Evolutionary conservation across 2,329 filamentous ascomycete genomes (phyloP).

Genomic region (Colletotrichum musicola): DNA sequence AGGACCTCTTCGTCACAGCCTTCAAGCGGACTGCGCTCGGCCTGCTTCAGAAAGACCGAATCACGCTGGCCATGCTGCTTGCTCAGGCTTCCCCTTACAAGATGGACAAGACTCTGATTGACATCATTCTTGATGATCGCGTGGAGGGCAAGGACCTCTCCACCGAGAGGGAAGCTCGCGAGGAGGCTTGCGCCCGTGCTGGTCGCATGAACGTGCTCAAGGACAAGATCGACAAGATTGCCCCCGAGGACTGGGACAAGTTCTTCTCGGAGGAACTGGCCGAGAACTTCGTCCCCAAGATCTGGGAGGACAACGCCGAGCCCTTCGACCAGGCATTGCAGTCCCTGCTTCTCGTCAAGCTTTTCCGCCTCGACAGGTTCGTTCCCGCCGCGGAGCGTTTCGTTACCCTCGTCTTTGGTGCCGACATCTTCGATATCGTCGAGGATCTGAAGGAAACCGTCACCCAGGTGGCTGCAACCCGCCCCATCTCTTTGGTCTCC

Average conservation of each 20-base stretch:
- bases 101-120: slow-evolving; percentile 92
- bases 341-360: slow-evolving; percentile 90
- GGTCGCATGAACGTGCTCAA: slow-evolving; percentile 80
- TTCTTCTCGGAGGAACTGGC: slow-evolving; percentile 90
- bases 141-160: slow-evolving; percentile 84
- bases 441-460: slow-evolving; percentile 90
- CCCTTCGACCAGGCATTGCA: slow-evolving; percentile 81
- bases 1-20: slow-evolving; percentile 89
- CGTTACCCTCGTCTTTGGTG: slow-evolving; percentile 85
- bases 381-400: slow-evolving; percentile 95
- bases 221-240: slow-evolving; percentile 73
- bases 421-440: slow-evolving; percentile 83
- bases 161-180: slow-evolving; percentile 71
- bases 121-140: slow-evolving; percentile 84
- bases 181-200: slow-evolving; percentile 77
- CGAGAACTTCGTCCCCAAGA: slow-evolving; percentile 82
- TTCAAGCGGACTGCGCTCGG: slow-evolving; percentile 96
- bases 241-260: slow-evolving; percentile 77
- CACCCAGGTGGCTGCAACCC: slow-evolving; percentile 83
- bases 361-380: slow-evolving; percentile 95
- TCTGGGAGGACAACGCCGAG: slow-evolving; percentile 76
- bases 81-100: slow-evolving; percentile 96
- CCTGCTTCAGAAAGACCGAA: slow-evolving; percentile 91
- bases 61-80: slow-evolving; percentile 94
- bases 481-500: slow-evolving; percentile 92